Base-by-base conservation (phyloP, 148 eudicot genomes). In the Rhododendron ovatum region DNA sequence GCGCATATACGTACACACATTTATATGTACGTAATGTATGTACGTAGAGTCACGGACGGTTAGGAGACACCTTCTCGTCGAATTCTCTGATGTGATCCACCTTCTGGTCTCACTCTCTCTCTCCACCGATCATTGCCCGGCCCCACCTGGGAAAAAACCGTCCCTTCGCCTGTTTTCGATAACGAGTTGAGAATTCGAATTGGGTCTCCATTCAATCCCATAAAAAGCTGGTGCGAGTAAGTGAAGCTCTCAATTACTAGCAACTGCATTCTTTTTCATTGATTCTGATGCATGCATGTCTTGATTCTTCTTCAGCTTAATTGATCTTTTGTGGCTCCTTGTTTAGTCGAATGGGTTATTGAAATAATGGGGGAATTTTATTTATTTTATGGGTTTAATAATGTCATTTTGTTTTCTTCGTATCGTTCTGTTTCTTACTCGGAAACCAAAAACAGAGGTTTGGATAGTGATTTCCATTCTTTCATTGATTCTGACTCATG, bases 1-100 rank as follows among this genome's bases (percentile, higher is more conserved):
- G 35, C 37, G 6, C 22, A 35, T 37, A 81, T 81, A 57, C 11
- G n/a, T 14, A 3, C 30, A 26, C 2, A 28, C 39, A 80, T 8
- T 5, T 33, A 59, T 39, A 82, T 41, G 35, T 61, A 61, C 75
- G 71, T 82, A 35, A n/a, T 78, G 82, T 78, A 3, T 43, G 45
- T 67, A 67, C 14, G 28, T 26, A 9, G 33, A n/a, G 15, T 26
- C 8, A 55, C 10, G 37, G 35, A 81, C 13, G 59, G 63, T 26
- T 33, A 33, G 28, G 45, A 15, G 24, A 9, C 53, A 78, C 81
- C 73, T 26, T 67, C 81, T 78, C 33, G 33, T 82, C 50, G 75
- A 82, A 59, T 61, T 53, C 73, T 83, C 84, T 65, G 77, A 83
- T 43, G 50, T 14, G 77, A 83, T 43, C 51, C 82, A 78, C 57